phyloP scores from a whole-genome alignment of 2,329 filamentous ascomycete species.

The Camillea tinctor region DNA sequence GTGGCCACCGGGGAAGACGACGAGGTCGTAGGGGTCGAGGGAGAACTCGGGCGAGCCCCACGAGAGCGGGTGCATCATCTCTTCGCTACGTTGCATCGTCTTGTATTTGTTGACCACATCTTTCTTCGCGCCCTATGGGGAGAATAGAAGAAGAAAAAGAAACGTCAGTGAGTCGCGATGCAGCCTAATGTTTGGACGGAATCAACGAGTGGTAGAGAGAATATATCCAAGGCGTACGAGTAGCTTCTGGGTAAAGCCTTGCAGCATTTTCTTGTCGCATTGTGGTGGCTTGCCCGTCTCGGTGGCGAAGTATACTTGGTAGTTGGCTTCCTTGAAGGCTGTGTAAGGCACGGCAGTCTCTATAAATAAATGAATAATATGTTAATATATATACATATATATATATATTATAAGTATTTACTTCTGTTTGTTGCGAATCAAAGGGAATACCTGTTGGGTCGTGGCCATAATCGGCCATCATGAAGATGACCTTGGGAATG shows the following conservation, averaged over 20 bases:
- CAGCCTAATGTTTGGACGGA: background rate
- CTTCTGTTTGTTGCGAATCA: no score
- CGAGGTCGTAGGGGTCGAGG: conserved; percentile 45
- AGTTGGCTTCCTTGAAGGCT: conserved; percentile 47
- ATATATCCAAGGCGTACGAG: conserved; percentile 37
- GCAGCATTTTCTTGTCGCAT: conserved; percentile 50
- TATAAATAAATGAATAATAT: conserved; percentile 21
- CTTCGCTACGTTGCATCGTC: conserved; percentile 41
- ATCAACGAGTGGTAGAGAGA: conserved; percentile 1
- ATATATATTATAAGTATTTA: background rate
- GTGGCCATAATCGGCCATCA: conserved; percentile 56
- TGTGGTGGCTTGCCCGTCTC: conserved; percentile 45
- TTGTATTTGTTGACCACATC: conserved; percentile 42
- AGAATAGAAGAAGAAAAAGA: no score
- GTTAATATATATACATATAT: background rate
- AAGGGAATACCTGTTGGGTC: conserved; percentile 49
- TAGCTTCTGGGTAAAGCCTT: conserved; percentile 48
- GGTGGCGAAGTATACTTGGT: conserved; percentile 49
- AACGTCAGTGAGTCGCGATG: no score
- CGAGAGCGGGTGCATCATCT: conserved; percentile 42
- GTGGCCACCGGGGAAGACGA: conserved; percentile 53
- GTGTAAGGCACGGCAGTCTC: conserved; percentile 51
- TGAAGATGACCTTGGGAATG: conserved; percentile 41
- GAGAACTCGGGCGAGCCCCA: conserved; percentile 46
- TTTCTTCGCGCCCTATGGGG: conserved; percentile 41